Evolutionary conservation across 805 yeast species (phyloP).

Genomic region (Jamesozyma piceae): DNA sequence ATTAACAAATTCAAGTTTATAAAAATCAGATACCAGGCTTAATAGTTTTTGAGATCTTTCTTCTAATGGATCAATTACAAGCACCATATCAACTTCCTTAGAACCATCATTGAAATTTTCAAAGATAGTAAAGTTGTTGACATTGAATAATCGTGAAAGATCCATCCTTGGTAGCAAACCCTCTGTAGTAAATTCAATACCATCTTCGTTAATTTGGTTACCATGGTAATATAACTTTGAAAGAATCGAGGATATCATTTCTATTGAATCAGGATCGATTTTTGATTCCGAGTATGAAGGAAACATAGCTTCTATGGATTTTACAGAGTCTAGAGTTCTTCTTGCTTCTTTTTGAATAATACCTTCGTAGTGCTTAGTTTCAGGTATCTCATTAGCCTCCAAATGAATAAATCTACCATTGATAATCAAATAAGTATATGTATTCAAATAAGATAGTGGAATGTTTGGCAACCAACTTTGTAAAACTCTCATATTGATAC

Average conservation of each 20-base stretch:
- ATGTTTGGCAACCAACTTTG: constrained; percentile 24
- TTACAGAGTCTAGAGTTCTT: constrained; percentile 34
- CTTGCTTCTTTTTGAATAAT: constrained; percentile 40
- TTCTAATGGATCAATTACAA: constrained; percentile 63
- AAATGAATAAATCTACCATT: constrained; percentile 47
- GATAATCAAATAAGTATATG: constrained; percentile 35
- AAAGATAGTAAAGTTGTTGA: constrained; percentile 16
- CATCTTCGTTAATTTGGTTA: constrained; percentile 16
- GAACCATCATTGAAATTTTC: constrained; percentile 16
- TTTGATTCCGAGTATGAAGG: constrained; percentile 12
- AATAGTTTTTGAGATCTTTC: constrained; percentile 58
- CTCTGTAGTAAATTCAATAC: constrained; percentile 35
- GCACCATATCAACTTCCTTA: constrained; percentile 45
- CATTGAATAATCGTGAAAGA: constrained; percentile 25
- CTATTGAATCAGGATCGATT: constrained; percentile 38
- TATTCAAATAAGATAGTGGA: constrained; percentile 15
- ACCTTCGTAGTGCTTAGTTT: constrained; percentile 28
- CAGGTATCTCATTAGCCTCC: constrained; percentile 18
- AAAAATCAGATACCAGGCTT: constrained; percentile 37
- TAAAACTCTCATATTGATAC: constrained; percentile 4
- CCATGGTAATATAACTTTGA: constrained; percentile 37
- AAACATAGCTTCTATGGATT: constrained; percentile 18
- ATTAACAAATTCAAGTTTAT: constrained; percentile 41
- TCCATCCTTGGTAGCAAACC: constrained; percentile 41
- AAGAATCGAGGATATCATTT: constrained; percentile 35